Evolutionary conservation across 1,139 yeast species (phyloP).

Genomic region (Kodamaea arcana): DNA sequence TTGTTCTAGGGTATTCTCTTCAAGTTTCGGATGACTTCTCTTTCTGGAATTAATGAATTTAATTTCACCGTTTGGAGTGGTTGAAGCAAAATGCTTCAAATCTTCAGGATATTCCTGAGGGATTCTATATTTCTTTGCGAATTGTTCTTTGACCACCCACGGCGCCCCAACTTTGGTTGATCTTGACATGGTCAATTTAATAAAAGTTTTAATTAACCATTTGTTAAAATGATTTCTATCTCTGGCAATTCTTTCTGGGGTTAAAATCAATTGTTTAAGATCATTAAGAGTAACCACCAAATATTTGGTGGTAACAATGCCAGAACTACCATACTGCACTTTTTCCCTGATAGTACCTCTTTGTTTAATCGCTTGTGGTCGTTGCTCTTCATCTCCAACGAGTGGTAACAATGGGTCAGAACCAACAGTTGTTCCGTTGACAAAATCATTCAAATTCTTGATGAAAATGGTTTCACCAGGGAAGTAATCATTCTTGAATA

Average conservation of each 20-base stretch:
- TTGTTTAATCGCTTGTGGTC: constrained; percentile 22
- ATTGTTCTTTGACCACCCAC: constrained; percentile 87
- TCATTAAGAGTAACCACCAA: constrained; percentile 56
- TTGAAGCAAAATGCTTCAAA: constrained; percentile 37
- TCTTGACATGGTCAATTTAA: constrained; percentile 78
- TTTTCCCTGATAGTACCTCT: constrained; percentile 43
- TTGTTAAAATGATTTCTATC: constrained; percentile 88
- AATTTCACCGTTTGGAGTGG: constrained; percentile 39
- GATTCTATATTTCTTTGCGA: constrained; percentile 57
- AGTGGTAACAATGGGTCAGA: neutral
- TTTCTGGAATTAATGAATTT: constrained; percentile 10
- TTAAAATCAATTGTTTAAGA: constrained; percentile 60
- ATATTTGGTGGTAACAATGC: constrained; percentile 54
- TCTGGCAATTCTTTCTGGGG: constrained; percentile 68
- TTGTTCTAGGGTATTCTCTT: constrained; percentile 6
- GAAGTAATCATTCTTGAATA: constrained; percentile 77
- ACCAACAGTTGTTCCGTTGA: neutral
- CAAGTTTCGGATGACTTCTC: constrained; percentile 1
- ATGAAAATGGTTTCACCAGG: constrained; percentile 86
- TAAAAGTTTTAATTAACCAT: constrained; percentile 82
- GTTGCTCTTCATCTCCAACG: constrained; percentile 1
- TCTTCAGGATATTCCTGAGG: constrained; percentile 56
- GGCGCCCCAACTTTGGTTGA: constrained; percentile 90
- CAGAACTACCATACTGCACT: constrained; percentile 53
- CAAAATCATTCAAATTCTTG: constrained; percentile 19